Evolutionary conservation across 31 red algal species (phyloP).

Genomic region (Asparagopsis taxiformis): DNA sequence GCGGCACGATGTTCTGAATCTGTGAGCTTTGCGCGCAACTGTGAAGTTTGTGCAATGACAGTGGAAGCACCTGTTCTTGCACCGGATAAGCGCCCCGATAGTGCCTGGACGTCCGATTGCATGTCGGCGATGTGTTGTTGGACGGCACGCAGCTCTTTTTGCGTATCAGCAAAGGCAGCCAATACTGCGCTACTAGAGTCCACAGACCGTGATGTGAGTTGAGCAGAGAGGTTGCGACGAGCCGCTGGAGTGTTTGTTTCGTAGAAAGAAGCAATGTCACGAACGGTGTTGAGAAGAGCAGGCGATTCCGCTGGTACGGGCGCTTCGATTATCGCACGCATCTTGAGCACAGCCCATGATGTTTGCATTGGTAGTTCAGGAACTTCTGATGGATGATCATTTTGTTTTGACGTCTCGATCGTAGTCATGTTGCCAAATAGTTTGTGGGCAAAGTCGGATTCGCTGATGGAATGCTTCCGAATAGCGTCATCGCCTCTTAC

Average conservation of each 20-base stretch:
- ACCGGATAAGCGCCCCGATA: constrained; percentile 56
- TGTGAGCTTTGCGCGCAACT: constrained; percentile 57
- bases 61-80: constrained; percentile 63
- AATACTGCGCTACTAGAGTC: constrained; percentile 49
- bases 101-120: constrained; percentile 52
- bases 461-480: too few species aligned
- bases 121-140: constrained; percentile 66
- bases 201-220: constrained; percentile 36
- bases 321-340: constrained; percentile 70
- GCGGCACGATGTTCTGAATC: constrained; percentile 47
- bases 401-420: too few species aligned
- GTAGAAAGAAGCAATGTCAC: constrained; percentile 48
- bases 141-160: constrained; percentile 41
- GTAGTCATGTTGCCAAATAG: too few species aligned
- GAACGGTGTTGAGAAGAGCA: constrained; percentile 33
- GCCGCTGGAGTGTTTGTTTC: constrained; percentile 34
- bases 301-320: constrained; percentile 67
- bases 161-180: constrained; percentile 53
- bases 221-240: constrained; percentile 41
- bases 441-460: too few species aligned
- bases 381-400: neutral
- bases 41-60: constrained; percentile 64
- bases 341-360: constrained; percentile 77
- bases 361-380: neutral
- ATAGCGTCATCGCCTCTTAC: too few species aligned